phyloP scores from a whole-genome alignment of 305 asterid genomes.

The Fraxinus ornus region DNA sequence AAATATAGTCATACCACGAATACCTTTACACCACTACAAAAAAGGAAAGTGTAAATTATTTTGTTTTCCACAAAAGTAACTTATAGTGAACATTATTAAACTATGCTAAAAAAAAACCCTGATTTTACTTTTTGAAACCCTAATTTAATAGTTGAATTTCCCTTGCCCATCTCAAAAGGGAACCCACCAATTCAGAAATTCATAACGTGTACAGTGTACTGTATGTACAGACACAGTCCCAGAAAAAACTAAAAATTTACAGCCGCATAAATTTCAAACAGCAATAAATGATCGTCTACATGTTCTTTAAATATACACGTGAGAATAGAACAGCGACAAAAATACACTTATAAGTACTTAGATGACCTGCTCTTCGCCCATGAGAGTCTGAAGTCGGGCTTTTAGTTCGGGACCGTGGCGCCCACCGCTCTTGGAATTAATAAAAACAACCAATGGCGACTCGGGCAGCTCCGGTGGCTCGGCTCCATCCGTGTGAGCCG shows the following conservation, averaged over 20 bases:
- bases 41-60: not conserved
- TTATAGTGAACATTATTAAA: not conserved
- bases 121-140: not conserved
- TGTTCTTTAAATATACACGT: not conserved
- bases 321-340: not conserved
- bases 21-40: not conserved
- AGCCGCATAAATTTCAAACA: not conserved
- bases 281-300: not conserved
- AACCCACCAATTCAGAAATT: not conserved
- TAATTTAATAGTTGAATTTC: not conserved
- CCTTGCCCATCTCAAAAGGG: not conserved
- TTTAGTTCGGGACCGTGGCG: slow-evolving; percentile 84
- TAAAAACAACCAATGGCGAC: slow-evolving; percentile 71
- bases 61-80: not conserved
- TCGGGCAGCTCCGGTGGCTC: slow-evolving; percentile 41
- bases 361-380: slow-evolving; percentile 83
- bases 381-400: slow-evolving; percentile 69
- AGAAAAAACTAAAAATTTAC: not conserved
- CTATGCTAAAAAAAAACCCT: not conserved
- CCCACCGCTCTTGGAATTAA: slow-evolving; percentile 84
- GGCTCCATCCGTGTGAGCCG: slow-evolving; percentile 40
- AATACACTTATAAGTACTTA: not conserved
- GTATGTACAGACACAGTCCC: not conserved
- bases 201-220: not conserved
- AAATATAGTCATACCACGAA: not conserved